These are phyloP conservation scores for Diplodia sapinea DNA, from an alignment of 2,329 filamentous ascomycete species.

Conservation along the genomic window DNA sequence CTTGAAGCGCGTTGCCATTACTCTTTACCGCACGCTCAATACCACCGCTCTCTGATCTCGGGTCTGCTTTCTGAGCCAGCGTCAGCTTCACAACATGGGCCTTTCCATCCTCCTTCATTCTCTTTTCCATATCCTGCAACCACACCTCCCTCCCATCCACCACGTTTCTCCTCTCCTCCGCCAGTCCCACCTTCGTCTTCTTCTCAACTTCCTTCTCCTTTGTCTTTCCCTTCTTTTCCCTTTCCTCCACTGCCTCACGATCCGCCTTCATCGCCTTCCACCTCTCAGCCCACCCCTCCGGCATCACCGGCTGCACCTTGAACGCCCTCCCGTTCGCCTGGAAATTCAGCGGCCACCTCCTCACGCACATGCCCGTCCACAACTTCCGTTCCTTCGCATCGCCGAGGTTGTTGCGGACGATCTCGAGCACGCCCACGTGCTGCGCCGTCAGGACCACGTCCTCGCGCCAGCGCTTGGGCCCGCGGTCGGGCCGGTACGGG, in stretches of 20 bases:
- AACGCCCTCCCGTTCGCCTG: neutral
- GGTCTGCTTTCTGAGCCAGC: no score
- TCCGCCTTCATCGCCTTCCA: no score
- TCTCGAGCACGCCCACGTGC: neutral
- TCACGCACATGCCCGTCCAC: neutral
- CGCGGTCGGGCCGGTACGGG: neutral
- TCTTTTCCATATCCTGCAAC: no score
- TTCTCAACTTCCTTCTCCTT: neutral
- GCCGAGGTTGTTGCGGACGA: neutral
- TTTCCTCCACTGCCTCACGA: neutral
- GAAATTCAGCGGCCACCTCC: slow-evolving; percentile 12
- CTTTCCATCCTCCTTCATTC: no score
- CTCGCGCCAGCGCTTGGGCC: neutral
- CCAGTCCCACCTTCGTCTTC: no score
- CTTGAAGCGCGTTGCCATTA: no score
- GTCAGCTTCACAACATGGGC: no score
- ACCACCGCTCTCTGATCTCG: no score
- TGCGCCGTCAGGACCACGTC: neutral
- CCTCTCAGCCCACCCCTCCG: neutral
- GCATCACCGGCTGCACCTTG: slow-evolving; percentile 1
- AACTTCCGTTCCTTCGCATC: neutral
- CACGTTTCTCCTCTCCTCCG: no score
- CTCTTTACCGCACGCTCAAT: no score
- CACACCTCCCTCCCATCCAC: no score
- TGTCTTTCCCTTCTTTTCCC: neutral